Percentiles rank a stretch among this genome's conserved stretches.
Evolutionary conservation across 768 basidiomycete genomes (phyloP).

Genomic region (Agaricus bisporus): DNA sequence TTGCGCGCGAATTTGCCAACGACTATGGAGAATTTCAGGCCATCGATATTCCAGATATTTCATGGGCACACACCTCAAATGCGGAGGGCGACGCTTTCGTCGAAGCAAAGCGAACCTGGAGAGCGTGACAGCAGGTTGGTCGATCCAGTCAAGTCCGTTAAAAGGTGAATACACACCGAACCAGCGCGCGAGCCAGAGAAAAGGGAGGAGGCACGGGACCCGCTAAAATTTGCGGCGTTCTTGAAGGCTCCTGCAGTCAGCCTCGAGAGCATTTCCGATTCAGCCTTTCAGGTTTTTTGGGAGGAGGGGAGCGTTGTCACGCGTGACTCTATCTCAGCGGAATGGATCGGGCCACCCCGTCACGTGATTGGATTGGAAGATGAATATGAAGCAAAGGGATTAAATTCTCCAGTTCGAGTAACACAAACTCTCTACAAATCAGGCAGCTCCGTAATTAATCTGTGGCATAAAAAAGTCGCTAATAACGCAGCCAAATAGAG

Average conservation of each 20-base stretch:
- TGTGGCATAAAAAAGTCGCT: too few species aligned
- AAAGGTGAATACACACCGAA: conserved; percentile 35
- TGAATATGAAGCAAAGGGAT: too few species aligned
- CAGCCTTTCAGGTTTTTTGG: conserved; percentile 37
- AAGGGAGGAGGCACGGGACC: conserved; percentile 37
- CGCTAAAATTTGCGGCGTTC: conserved; percentile 42
- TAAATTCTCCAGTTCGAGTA: too few species aligned
- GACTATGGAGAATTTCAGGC: conserved; percentile 35
- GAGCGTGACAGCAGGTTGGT: conserved; percentile 15
- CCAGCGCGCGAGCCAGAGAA: conserved; percentile 38
- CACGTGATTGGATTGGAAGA: conserved; percentile 11
- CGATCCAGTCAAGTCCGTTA: conserved; percentile 9
- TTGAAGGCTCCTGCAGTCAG: conserved; percentile 69
- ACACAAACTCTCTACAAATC: too few species aligned
- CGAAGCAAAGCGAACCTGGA: conserved; percentile 68
- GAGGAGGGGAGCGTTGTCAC: conserved; percentile 36
- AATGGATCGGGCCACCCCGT: conserved; percentile 44
- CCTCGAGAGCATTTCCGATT: conserved; percentile 78
- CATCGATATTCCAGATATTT: background rate
- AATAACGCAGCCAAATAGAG: too few species aligned
- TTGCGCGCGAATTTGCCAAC: conserved; percentile 61
- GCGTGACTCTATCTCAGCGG: conserved; percentile 36
- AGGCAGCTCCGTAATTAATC: too few species aligned
- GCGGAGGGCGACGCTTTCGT: conserved; percentile 51
- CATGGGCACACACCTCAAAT: conserved; percentile 50